Base-by-base conservation (phyloP, 805 yeast species). In the Monosporozyma aerobia region DNA sequence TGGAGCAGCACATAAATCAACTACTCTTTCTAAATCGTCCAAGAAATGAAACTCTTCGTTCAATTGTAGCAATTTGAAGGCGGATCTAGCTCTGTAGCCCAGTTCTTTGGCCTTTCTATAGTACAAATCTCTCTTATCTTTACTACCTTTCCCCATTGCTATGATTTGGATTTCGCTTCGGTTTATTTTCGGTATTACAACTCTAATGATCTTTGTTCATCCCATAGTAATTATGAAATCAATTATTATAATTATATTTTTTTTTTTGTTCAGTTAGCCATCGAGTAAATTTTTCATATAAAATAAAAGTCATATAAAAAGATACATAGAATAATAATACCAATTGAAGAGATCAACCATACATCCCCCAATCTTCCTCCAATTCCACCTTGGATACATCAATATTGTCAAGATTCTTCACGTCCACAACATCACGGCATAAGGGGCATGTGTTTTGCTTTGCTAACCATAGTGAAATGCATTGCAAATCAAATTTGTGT, bases 1-100 rank as follows among this genome's bases (percentile, higher is more conserved):
- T 0, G 97, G 97, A 4, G 98, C 99, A 39, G 99, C 99, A 76
- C 99, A 94, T 32, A 94, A 75, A 70, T 94, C 99, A 5, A 94
- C 99, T 3, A 94, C 98, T 60, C 96, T 74, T 45, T 75, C 76
- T 37, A 90, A 82, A 52, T 76, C 74, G 49, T 81, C 77, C 53
- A 94, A 80, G 39, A 90, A 78, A 56, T 86, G 84, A 67, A 92
- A 94, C 67, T 94, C 90, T 53, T 92, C 96, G 63, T 94, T 85
- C 48, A 94, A 72, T 66, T 94, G 99, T 3, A 94, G 75, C 10
- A 94, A 77, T 66, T 94, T 94, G 75, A 89, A 94, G 0, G 99
- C 99, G 0, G 97, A 90, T 44, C 99, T 76, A 1, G 99, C 99
- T 61, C 99, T 77, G 87, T 95, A 94, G 11, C 99, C 99, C 68